Evolutionary conservation across 2,329 filamentous ascomycete species (phyloP), one percentile per base, ranked within the genome.

Genomic region (Aspergillus sp.): DNA sequence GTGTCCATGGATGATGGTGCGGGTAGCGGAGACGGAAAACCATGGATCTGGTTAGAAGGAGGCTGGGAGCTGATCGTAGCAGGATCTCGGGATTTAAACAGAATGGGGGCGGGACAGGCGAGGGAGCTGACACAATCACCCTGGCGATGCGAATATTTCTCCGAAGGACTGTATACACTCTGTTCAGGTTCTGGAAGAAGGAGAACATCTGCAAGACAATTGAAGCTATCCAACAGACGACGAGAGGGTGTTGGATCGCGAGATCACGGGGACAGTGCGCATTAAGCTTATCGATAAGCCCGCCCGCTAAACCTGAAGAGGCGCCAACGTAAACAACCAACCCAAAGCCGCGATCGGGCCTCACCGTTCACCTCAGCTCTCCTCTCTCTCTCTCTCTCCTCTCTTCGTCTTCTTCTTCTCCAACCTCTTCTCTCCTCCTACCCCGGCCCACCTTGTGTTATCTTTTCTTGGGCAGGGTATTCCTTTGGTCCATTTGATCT

Each of bases 211-310:
- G 25, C 43, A 45, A 32, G 25, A 29, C n/a, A 29, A 29, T 10
- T 29, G 25, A 29, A 29, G 25, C 25, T 29, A 29, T 29, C 25
- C 25, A 10, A 29, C 6, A 29, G 25, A 29, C 25, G 4, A 29
- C 25, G 11, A 7, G 13, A 20, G 29, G 16, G 13, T 38, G 45
- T 13, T 23, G 32, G n/a, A 38, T 29, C 25, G 21, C 34, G 46
- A 34, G 32, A 44, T 32, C 36, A 52, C 20, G 23, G 32, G 44
- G 25, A 52, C 57, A 54, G 25, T 29, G 25, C 25, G 47, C 56
- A 65, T 67, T 71, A 71, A 71, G 69, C 70, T 73, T 74, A 73
- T 73, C 71, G 71, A 74, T 74, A 74, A 70, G 59, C 43, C 56
- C 45, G 17, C 23, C 34, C 64, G 56, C 71, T 73, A 73, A 62